A percentile compares a stretch with the other conserved stretches of the same genome.
Evolutionary conservation across 2,329 filamentous ascomycete genomes (phyloP).

Genomic region (Elsinoe australis): DNA sequence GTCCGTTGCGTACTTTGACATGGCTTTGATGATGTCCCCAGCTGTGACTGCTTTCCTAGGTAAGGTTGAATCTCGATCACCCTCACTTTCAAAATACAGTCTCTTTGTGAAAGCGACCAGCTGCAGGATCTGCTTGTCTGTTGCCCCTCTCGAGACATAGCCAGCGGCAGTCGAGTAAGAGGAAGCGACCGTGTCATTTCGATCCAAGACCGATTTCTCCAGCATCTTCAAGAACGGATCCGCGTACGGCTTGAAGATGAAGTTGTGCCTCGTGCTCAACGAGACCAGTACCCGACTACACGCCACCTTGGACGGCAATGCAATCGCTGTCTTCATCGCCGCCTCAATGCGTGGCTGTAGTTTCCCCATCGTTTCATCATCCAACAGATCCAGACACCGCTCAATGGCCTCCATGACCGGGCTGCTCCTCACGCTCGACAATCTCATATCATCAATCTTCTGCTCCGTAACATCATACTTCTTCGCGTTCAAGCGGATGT

Average conservation of each 20-base stretch:
- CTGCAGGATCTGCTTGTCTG: conserved; percentile 50
- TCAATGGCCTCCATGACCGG: conserved; percentile 91
- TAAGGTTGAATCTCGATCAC: conserved; percentile 46
- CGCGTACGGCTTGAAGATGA: conserved; percentile 67
- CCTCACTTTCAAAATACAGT: conserved; percentile 75
- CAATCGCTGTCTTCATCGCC: conserved; percentile 77
- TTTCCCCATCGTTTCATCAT: conserved; percentile 66
- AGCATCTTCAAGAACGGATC: conserved; percentile 68
- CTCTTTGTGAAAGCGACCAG: conserved; percentile 52
- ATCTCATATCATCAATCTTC: conserved; percentile 79
- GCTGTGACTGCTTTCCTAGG: conserved; percentile 53
- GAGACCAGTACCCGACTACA: conserved; percentile 79
- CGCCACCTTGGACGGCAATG: conserved; percentile 88
- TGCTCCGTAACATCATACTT: conserved; percentile 80
- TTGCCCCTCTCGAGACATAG: conserved; percentile 65
- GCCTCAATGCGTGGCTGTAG: conserved; percentile 65
- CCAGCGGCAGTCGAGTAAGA: conserved; percentile 81
- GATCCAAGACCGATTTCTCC: conserved; percentile 75
- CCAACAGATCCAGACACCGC: conserved; percentile 74
- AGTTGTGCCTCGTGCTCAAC: conserved; percentile 69
- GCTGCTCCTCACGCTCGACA: conserved; percentile 72
- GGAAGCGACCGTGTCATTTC: conserved; percentile 86
- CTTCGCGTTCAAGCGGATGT: conserved; percentile 79
- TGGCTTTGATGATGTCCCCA: conserved; percentile 72
- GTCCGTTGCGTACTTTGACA: conserved; percentile 82